Evolutionary conservation across 1,139 yeast genomes (phyloP), one percentile per base, ranked within the genome.

Genomic region (Trichomonascaceae sp.): DNA sequence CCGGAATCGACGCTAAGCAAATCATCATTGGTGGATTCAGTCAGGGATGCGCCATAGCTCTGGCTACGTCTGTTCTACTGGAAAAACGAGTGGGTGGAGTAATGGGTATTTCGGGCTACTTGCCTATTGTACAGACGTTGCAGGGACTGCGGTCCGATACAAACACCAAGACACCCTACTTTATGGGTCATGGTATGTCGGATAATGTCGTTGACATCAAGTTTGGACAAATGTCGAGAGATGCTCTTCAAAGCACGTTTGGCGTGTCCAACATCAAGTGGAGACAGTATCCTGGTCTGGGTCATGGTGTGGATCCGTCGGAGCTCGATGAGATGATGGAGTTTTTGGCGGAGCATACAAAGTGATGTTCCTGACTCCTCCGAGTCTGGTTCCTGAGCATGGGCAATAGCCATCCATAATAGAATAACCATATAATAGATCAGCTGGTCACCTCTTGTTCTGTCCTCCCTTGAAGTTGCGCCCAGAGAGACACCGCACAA

Each of bases 11-110:
- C 1, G 60, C 85, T 0, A 75, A 78, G 26, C 70, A 77, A 35
- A 78, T 89, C 33, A 65, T 89, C 13, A 62, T 89, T 41, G 97
- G 97, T 25, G 98, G 98, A 1, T 89, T 89, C 52, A 77, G 93
- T 5, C 98, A 89, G 58, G 98, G 98, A 39, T 93, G 85, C 32
- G 89, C 93, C 1, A 45, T 87, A 8, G 20, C 8, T 13, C 17
- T 34, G 9, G 27, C 38, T 37, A 43, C 59, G 3, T 39, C 47
- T 1, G 37, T 42, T 16, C 38, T 44, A 4, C 33, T 69, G 28
- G 74, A 77, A 17, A 52, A 60, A 36, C 78, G 76, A 47, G 60
- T 87, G 16, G 98, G 82, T 11, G 98, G 95, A 2, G 66, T 78
- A 29, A 59, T 81, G 13, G 74, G 78, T 0, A 60, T 87, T 32